A percentile compares a stretch with the other conserved stretches of the same genome.
phyloP scores from a whole-genome alignment of 176 grass and related monocot genomes.

The Metroxylon sagu region DNA sequence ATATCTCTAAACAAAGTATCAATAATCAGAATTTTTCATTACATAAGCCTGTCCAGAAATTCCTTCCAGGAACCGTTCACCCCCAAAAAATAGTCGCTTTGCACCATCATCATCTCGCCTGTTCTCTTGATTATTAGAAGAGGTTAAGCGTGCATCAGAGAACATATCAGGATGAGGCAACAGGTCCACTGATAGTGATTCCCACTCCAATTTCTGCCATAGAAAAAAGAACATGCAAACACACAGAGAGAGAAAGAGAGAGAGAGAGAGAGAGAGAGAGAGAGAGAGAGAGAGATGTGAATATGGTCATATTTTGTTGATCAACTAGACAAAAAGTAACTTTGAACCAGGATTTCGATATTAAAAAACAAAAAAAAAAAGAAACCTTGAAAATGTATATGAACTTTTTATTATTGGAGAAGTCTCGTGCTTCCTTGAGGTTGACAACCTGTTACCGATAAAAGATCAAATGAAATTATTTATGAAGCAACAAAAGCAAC shows the following conservation, averaged over 20 bases:
- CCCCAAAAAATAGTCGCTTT: constrained; percentile 92
- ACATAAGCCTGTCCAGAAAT: constrained; percentile 97
- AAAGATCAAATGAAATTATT: background rate
- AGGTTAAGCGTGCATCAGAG: constrained; percentile 65
- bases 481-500: background rate
- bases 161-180: constrained; percentile 99
- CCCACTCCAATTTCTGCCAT: constrained; percentile 90
- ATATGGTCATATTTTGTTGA: too few relatives aligned
- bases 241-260: too few relatives aligned
- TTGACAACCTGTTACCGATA: constrained; percentile 62
- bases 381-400: constrained; percentile 99
- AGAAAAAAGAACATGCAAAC: constrained; percentile 1
- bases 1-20: too few relatives aligned
- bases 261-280: too few relatives aligned
- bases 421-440: constrained; percentile 98
- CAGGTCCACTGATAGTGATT: constrained; percentile 85
- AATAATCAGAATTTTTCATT: constrained; percentile 27
- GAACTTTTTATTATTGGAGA: constrained; percentile 85
- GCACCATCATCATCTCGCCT: constrained; percentile 82
- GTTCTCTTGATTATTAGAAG: constrained; percentile 43
- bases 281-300: too few relatives aligned
- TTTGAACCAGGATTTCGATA: too few relatives aligned
- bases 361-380: too few relatives aligned
- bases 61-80: constrained; percentile 96
- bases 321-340: too few relatives aligned